A percentile compares a stretch with the other conserved stretches of the same genome.
phyloP scores from a whole-genome alignment of 352 stramenopile genomes.

The Pythium volutum region DNA sequence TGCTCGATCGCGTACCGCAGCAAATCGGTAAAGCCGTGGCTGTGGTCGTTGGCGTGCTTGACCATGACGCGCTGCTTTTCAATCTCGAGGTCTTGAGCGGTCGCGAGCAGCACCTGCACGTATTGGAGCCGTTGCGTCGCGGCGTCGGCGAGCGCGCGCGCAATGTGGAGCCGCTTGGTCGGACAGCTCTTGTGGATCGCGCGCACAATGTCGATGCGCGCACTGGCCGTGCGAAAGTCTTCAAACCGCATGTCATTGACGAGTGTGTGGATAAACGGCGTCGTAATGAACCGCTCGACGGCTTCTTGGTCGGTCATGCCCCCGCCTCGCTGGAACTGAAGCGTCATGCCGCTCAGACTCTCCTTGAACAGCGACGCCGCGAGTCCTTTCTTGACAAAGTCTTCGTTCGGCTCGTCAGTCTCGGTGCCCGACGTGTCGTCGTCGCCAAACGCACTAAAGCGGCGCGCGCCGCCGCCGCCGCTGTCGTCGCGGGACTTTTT shows the following conservation, averaged over 20 bases:
- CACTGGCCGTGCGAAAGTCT: slow-evolving; percentile 82
- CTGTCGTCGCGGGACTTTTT: slow-evolving; percentile 22
- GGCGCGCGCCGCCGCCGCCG: background rate
- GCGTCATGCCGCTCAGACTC: slow-evolving; percentile 32
- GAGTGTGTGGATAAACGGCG: slow-evolving; percentile 71
- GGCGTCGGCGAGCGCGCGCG: slow-evolving; percentile 67
- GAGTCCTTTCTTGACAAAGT: slow-evolving; percentile 81
- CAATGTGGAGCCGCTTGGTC: slow-evolving; percentile 62
- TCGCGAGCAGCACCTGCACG: slow-evolving; percentile 43
- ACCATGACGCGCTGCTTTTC: slow-evolving; percentile 54
- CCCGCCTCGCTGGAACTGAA: slow-evolving; percentile 27
- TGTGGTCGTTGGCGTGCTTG: slow-evolving; percentile 68
- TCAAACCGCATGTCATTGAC: slow-evolving; percentile 82
- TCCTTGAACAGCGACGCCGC: slow-evolving; percentile 76
- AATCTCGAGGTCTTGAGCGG: slow-evolving; percentile 50
- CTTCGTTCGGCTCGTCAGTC: slow-evolving; percentile 78
- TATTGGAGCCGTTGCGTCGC: slow-evolving; percentile 68
- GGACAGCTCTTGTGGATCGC: slow-evolving; percentile 84
- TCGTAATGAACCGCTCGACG: slow-evolving; percentile 72
- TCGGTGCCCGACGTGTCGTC: slow-evolving; percentile 70
- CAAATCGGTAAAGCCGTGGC: slow-evolving; percentile 79
- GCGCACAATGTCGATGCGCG: slow-evolving; percentile 74
- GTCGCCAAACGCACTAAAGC: slow-evolving; percentile 55
- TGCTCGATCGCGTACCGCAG: slow-evolving; percentile 84
- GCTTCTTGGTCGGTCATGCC: slow-evolving; percentile 43